Base-by-base conservation (phyloP, 2,329 filamentous ascomycete species). In the Coniella lustricola region DNA sequence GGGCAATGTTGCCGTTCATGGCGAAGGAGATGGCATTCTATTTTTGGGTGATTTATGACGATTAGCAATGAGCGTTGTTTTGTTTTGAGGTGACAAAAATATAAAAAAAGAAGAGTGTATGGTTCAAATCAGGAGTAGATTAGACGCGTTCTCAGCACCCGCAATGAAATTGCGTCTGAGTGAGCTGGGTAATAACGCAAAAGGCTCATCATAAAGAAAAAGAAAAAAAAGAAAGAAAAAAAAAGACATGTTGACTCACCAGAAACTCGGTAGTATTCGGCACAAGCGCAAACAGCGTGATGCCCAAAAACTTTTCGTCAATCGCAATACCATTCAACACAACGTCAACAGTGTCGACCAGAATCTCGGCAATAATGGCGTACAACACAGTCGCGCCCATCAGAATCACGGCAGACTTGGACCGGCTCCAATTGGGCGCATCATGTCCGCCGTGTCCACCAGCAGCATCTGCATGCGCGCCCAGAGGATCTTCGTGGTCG, bases 11-110 rank as follows among this genome's bases (percentile, higher is more conserved):
- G 52, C 93, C 93, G 62, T 98, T 97, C 91, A 98, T 98, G 46
- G 93, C 93, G 64, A 98, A 98, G 0, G 90, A 96, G 51, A 98
- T 98, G 64, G 91, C 93, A 67, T 98, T 98, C 83, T 90, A n/a
- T n/a, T n/a, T n/a, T n/a, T n/a, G n/a, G n/a, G 34, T 38, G 12
- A 22, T 22, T 25, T 9, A 13, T 4, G 1, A 17, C 2, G 36
- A 25, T 52, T 29, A 50, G 50, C 32, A 14, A 13, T 29, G 25
- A 5, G 25, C 25, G 10, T 29, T 29, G 10, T 29, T 5, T 10
- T 29, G 5, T 5, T 5, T 29, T 29, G 25, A 29, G 5, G 10
- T 29, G 25, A 29, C 25, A 10, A 29, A 10, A 10, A 5, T 5
- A 29, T 5, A 29, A 10, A 5, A 29, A 29, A 29, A 29, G 25